Evolutionary conservation across 1,284 basidiomycete species (phyloP).

Genomic region (Apiotrichum mycotoxinovorans): DNA sequence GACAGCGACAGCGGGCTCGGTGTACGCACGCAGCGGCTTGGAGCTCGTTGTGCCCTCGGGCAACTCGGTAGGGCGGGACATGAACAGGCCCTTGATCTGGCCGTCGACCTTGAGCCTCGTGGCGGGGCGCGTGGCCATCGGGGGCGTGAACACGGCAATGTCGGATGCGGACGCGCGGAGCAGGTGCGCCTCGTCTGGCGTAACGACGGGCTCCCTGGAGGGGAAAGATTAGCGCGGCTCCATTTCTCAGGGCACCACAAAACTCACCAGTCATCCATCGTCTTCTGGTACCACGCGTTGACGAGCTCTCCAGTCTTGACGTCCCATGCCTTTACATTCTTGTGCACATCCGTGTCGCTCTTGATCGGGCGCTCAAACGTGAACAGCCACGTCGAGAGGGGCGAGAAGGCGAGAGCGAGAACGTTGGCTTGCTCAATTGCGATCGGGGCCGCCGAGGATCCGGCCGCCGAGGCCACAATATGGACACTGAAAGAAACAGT

Average conservation of each 20-base stretch:
- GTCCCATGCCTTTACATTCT: slow-evolving; percentile 48
- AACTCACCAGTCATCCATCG: slow-evolving; percentile 44
- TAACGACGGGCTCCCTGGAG: slow-evolving; percentile 76
- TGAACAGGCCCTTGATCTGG: slow-evolving; percentile 43
- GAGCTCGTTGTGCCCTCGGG: slow-evolving; percentile 30
- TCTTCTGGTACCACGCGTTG: slow-evolving; percentile 47
- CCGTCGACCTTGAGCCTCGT: slow-evolving; percentile 44
- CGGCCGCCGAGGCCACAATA: slow-evolving; percentile 30
- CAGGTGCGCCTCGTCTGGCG: slow-evolving; percentile 83
- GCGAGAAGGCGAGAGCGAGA: slow-evolving; percentile 84
- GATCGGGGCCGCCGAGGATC: slow-evolving; percentile 27
- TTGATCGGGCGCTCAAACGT: slow-evolving; percentile 79
- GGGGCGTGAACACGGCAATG: slow-evolving; percentile 70
- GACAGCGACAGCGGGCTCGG: slow-evolving; percentile 61
- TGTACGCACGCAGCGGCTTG: slow-evolving; percentile 30
- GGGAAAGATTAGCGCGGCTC: too few species aligned
- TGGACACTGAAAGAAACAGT: slow-evolving; percentile 37
- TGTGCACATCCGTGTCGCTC: slow-evolving; percentile 47
- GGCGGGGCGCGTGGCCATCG: slow-evolving; percentile 32
- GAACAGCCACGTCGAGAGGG: slow-evolving; percentile 83
- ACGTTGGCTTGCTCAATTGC: slow-evolving; percentile 60
- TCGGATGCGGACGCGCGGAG: slow-evolving; percentile 63
- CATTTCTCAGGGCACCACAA: too few species aligned
- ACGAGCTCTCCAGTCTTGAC: slow-evolving; percentile 42
- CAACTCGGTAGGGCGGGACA: slow-evolving; percentile 36